Conservation (phyloP, 176 grass and related monocot species). For the Avena insularis region DNA sequence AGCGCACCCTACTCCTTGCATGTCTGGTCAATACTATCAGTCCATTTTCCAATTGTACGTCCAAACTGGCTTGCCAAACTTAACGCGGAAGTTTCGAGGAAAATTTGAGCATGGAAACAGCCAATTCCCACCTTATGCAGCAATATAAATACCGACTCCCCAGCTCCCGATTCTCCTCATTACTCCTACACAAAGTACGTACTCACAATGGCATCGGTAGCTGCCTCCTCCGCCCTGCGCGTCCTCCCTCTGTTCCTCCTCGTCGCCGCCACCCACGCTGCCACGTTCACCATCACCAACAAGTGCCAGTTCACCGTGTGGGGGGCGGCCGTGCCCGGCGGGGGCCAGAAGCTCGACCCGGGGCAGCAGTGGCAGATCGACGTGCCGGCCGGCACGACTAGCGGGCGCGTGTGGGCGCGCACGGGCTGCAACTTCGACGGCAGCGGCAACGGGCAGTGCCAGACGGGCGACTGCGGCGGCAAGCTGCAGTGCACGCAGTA, state of each 20-base stretch:
- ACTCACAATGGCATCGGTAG: neutral
- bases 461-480: conserved; percentile 61
- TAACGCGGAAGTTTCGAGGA: neutral
- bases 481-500: conserved; percentile 28
- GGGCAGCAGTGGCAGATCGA: conserved; percentile 34
- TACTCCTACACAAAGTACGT: neutral
- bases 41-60: neutral
- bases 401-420: conserved; percentile 44
- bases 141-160: neutral
- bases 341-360: neutral
- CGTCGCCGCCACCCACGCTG: neutral
- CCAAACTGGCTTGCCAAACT: conserved; percentile 16
- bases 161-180: neutral
- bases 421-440: conserved; percentile 48
- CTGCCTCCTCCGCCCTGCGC: neutral
- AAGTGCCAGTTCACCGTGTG: conserved; percentile 26
- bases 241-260: conserved; percentile 12
- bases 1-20: neutral
- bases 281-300: conserved; percentile 37
- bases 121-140: neutral
- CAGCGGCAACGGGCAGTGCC: conserved; percentile 40
- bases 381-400: conserved; percentile 40
- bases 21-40: no score
- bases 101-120: neutral
- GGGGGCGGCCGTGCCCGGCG: conserved; percentile 21